phyloP scores from a whole-genome alignment of 2,329 filamentous ascomycete genomes.

The Coniochaeta pulveracea region DNA sequence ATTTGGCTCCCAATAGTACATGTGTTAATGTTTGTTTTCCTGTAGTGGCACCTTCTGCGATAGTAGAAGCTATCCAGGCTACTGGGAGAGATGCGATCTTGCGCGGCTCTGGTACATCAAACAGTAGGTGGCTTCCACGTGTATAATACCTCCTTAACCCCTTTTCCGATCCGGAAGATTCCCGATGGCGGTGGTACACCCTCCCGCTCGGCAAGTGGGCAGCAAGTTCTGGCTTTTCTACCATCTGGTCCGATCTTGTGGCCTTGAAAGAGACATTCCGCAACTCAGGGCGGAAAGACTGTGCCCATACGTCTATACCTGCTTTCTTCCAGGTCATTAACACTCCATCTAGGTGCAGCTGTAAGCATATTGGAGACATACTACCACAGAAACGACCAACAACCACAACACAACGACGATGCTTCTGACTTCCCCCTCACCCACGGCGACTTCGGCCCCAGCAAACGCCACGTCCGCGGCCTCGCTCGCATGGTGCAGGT shows the following conservation, averaged over 20 bases:
- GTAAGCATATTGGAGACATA: constrained; percentile 91
- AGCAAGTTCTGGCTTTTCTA: too few species aligned
- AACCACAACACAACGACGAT: constrained; percentile 40
- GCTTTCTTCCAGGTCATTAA: constrained; percentile 2
- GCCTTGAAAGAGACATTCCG: too few species aligned
- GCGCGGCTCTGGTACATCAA: constrained; percentile 73
- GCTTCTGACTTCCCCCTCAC: constrained; percentile 11
- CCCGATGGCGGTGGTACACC: too few species aligned
- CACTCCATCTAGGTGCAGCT: constrained; percentile 48
- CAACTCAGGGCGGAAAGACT: too few species aligned
- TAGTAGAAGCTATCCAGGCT: constrained; percentile 77
- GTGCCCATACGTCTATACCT: too few species aligned
- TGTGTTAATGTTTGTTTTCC: neutral
- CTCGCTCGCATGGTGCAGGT: constrained; percentile 92
- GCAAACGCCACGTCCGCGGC: constrained; percentile 58
- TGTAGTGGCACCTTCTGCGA: constrained; percentile 70
- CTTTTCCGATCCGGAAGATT: too few species aligned
- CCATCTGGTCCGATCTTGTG: too few species aligned
- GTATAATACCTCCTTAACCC: too few species aligned
- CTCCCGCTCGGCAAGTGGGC: too few species aligned
- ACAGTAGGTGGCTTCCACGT: constrained; percentile 68
- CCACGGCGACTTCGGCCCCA: constrained; percentile 14
- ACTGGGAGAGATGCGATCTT: constrained; percentile 92
- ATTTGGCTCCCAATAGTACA: neutral
- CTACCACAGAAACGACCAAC: neutral